A percentile compares a stretch with the other conserved stretches of the same genome.
Evolutionary conservation across 768 basidiomycete species (phyloP).

Genomic region (Boletus vermiculosoides): DNA sequence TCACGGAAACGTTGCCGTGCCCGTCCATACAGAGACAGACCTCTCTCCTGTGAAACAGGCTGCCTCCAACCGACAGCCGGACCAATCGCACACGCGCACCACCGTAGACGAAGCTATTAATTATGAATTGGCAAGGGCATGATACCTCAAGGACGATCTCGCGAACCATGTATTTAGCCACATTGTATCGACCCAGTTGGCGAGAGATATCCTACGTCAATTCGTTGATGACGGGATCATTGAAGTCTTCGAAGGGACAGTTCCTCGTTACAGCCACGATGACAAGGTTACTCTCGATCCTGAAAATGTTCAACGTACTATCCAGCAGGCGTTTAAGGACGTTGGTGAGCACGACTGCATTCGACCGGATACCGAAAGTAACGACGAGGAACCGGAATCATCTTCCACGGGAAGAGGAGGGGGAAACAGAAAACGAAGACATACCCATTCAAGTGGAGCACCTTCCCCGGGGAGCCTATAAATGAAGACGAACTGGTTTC

Average conservation of each 20-base stretch:
- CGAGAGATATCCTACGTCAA: not conserved
- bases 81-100: too few relatives aligned
- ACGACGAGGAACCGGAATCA: too few relatives aligned
- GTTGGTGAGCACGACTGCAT: too few relatives aligned
- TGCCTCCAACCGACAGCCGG: too few relatives aligned
- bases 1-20: too few relatives aligned
- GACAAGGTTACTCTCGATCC: not conserved
- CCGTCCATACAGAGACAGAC: too few relatives aligned
- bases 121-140: too few relatives aligned
- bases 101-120: too few relatives aligned
- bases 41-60: too few relatives aligned
- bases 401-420: not conserved
- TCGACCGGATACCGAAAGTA: too few relatives aligned
- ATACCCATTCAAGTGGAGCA: conserved; percentile 5
- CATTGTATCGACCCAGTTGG: not conserved
- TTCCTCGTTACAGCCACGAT: not conserved
- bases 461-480: conserved; percentile 2
- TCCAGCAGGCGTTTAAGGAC: conserved; percentile 2
- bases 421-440: not conserved
- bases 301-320: not conserved
- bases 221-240: not conserved
- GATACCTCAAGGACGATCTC: too few relatives aligned
- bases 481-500: conserved; percentile 2
- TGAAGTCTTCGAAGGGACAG: not conserved
- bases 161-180: conserved; percentile 3